Conservation (phyloP, 805 yeast species). For the Vanderwaltozyma verrucispora region DNA sequence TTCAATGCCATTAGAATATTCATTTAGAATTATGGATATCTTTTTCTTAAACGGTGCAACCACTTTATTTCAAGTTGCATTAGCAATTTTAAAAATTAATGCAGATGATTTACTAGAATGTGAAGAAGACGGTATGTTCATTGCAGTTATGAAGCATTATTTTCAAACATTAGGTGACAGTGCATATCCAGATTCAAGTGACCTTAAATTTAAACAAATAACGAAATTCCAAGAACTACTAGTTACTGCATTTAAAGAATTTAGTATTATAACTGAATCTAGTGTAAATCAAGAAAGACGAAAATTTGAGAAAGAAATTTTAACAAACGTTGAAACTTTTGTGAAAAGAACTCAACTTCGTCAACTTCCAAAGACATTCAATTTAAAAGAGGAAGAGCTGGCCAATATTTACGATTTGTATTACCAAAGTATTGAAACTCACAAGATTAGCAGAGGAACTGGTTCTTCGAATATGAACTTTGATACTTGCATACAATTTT, state of each 20-base stretch:
- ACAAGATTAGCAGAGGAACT: slow-evolving; percentile 43
- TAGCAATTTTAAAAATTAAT: slow-evolving; percentile 80
- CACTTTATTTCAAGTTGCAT: slow-evolving; percentile 82
- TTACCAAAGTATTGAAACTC: slow-evolving; percentile 64
- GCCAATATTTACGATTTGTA: slow-evolving; percentile 77
- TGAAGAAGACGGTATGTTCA: slow-evolving; percentile 87
- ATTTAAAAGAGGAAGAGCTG: slow-evolving; percentile 46
- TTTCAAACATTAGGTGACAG: slow-evolving; percentile 68
- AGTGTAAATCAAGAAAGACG: slow-evolving; percentile 58
- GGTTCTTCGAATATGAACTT: slow-evolving; percentile 62
- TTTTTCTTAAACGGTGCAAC: slow-evolving; percentile 84
- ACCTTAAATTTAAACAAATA: slow-evolving; percentile 51
- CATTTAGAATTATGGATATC: slow-evolving; percentile 84
- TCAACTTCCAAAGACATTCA: slow-evolving; percentile 64
- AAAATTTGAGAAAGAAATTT: slow-evolving; percentile 64
- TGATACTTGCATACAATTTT: slow-evolving; percentile 58
- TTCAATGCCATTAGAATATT: slow-evolving; percentile 90
- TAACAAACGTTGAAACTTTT: slow-evolving; percentile 78
- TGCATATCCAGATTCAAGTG: slow-evolving; percentile 63
- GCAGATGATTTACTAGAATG: slow-evolving; percentile 73
- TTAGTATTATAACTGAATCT: slow-evolving; percentile 67
- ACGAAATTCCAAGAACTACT: slow-evolving; percentile 83
- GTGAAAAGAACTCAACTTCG: slow-evolving; percentile 88
- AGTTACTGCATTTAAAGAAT: slow-evolving; percentile 89
- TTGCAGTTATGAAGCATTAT: slow-evolving; percentile 73